Percentiles rank a stretch among this genome's conserved stretches.
Evolutionary conservation across 805 yeast genomes (phyloP).

Genomic region (Schwanniomyces pseudopolymorphus): DNA sequence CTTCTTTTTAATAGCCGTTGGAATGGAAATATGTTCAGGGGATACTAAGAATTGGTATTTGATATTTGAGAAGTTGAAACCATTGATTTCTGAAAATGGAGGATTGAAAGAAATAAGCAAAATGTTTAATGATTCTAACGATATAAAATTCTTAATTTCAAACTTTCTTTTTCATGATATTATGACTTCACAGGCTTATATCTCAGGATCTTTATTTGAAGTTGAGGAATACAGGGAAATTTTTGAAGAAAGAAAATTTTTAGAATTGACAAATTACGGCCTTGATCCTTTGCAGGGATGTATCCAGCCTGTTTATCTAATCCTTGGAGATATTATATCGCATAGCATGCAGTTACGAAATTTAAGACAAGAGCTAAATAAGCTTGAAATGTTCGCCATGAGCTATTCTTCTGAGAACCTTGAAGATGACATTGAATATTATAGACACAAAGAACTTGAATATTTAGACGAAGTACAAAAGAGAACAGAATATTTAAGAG

Average conservation of each 20-base stretch:
- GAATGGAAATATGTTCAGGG: conserved; percentile 18
- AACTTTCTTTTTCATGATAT: conserved; percentile 21
- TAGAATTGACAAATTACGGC: conserved; percentile 16
- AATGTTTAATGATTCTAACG: conserved; percentile 15
- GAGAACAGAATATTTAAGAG: neutral
- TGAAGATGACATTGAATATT: neutral
- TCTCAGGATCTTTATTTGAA: conserved; percentile 15
- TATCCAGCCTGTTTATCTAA: conserved; percentile 14
- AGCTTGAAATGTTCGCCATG: neutral
- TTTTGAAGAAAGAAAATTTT: conserved; percentile 13
- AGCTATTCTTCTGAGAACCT: neutral
- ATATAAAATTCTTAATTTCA: conserved; percentile 18
- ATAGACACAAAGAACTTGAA: neutral
- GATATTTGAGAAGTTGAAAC: conserved; percentile 8
- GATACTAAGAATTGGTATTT: conserved; percentile 17
- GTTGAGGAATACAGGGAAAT: conserved; percentile 11
- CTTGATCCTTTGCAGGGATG: conserved; percentile 25
- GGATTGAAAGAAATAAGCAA: conserved; percentile 9
- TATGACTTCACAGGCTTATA: conserved; percentile 14
- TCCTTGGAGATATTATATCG: conserved; percentile 14
- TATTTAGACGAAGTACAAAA: neutral
- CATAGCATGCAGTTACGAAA: conserved; percentile 4
- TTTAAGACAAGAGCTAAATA: neutral
- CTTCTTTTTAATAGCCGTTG: conserved; percentile 12
- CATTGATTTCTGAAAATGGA: conserved; percentile 13